Evolutionary conservation across 805 yeast species (phyloP).

Genomic region (Lachancea cidri): DNA sequence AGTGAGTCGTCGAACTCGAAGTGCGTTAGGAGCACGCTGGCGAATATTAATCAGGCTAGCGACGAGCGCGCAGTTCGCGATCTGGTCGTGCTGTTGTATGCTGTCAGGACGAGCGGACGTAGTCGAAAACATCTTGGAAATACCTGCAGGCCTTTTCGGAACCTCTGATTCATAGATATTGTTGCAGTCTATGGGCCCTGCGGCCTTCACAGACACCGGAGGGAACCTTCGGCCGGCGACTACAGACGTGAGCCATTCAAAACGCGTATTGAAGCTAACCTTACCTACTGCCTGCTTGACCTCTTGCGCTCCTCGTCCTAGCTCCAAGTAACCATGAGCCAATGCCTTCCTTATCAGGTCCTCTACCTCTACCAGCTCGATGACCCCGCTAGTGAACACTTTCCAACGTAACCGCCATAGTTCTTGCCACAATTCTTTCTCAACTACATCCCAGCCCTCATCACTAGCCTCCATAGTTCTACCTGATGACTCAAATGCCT

Average conservation of each 20-base stretch:
- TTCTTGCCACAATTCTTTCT: neutral
- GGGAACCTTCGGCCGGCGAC: slow-evolving; percentile 20
- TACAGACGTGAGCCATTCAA: slow-evolving; percentile 25
- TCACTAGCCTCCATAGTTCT: neutral
- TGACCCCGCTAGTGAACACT: neutral
- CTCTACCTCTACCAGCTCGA: neutral
- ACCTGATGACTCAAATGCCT: too few relatives aligned
- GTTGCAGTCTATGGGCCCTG: slow-evolving; percentile 22
- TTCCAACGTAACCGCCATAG: neutral
- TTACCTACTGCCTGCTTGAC: neutral
- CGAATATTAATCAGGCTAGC: slow-evolving; percentile 55
- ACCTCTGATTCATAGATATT: neutral
- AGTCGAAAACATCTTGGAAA: too few relatives aligned
- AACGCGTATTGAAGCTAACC: slow-evolving; percentile 10
- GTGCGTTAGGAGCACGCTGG: slow-evolving; percentile 16
- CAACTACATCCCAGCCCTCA: neutral
- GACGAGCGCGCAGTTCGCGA: slow-evolving; percentile 71
- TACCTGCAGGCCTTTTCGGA: too few relatives aligned
- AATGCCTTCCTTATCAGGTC: neutral
- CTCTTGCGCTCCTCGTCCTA: neutral
- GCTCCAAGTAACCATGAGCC: neutral
- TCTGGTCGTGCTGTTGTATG: slow-evolving; percentile 21
- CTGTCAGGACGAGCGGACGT: slow-evolving; percentile 1
- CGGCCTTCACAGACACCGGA: slow-evolving; percentile 19
- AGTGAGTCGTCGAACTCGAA: slow-evolving; percentile 13